Conservation (phyloP, 2,329 filamentous ascomycete genomes). For the Thermothelomyces thermophilus region DNA sequence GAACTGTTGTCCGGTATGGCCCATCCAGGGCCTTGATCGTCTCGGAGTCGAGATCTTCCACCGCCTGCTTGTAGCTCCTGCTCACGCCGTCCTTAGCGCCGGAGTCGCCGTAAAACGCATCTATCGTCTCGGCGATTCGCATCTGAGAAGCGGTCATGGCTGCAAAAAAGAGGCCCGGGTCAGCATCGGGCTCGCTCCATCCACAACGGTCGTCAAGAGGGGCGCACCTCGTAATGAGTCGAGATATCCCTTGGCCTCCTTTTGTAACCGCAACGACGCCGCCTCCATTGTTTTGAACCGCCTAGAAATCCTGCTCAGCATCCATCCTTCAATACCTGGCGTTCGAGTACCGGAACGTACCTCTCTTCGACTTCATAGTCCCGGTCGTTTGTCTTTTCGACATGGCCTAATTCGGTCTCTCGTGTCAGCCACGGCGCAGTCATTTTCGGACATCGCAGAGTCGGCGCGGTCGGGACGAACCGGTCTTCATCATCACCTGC, state of each 20-base stretch:
- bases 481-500: constrained; percentile 99
- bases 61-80: constrained; percentile 95
- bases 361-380: constrained; percentile 98
- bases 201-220: not conserved
- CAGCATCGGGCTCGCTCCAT: constrained; percentile 1
- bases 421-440: constrained; percentile 3
- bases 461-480: constrained; percentile 37
- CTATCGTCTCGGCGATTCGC: constrained; percentile 98
- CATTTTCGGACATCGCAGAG: not conserved
- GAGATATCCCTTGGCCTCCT: constrained; percentile 96
- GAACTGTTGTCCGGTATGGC: constrained; percentile 85
- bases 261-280: constrained; percentile 84
- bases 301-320: constrained; percentile 41
- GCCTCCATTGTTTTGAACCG: constrained; percentile 97
- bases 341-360: constrained; percentile 35
- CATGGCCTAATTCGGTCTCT: constrained; percentile 59
- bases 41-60: constrained; percentile 94
- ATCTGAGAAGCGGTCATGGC: constrained; percentile 99
- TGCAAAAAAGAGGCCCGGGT: constrained; percentile 33
- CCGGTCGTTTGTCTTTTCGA: constrained; percentile 96
- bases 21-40: constrained; percentile 98
- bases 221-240: constrained; percentile 78
- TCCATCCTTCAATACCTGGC: not conserved
- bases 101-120: constrained; percentile 96
- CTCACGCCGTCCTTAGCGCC: constrained; percentile 93